A percentile compares a stretch with the other conserved stretches of the same genome.
Conservation (phyloP, 2,329 filamentous ascomycete species). For the Penicillium sp. region DNA sequence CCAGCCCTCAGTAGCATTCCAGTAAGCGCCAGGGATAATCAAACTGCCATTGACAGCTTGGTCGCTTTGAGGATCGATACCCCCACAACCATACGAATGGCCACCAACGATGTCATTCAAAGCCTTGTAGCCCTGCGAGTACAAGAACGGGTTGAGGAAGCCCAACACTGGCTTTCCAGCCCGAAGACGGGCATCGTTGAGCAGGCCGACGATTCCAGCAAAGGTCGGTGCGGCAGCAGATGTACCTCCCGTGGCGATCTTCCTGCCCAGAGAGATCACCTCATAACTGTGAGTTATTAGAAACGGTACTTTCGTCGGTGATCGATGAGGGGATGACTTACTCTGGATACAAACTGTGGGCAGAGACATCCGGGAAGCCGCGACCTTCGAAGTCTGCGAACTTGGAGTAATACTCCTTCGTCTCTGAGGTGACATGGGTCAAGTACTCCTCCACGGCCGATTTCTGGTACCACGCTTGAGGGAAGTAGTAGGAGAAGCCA, state of each 20-base stretch:
- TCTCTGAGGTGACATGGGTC: constrained; percentile 34
- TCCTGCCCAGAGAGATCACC: constrained; percentile 16
- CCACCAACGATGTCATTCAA: constrained; percentile 51
- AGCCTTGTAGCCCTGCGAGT: constrained; percentile 49
- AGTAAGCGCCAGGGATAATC: constrained; percentile 28
- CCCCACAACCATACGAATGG: constrained; percentile 36
- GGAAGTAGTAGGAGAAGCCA: constrained; percentile 57
- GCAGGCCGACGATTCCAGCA: constrained; percentile 58
- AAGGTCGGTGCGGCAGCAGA: constrained; percentile 57
- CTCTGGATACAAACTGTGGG: constrained; percentile 53
- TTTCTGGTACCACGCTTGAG: constrained; percentile 52
- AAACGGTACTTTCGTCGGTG: constrained; percentile 21
- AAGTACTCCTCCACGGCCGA: constrained; percentile 50
- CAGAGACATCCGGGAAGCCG: constrained; percentile 61
- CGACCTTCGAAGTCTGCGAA: constrained; percentile 55
- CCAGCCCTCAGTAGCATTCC: constrained; percentile 41
- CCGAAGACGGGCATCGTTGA: constrained; percentile 60
- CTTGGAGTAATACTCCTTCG: constrained; percentile 44
- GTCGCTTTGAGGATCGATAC: constrained; percentile 32
- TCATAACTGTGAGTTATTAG: constrained; percentile 11
- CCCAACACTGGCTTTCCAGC: constrained; percentile 54
- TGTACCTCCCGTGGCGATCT: constrained; percentile 22
- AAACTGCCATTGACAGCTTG: constrained; percentile 20
- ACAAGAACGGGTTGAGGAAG: constrained; percentile 61
- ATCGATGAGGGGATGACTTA: constrained; percentile 45